Evolutionary conservation across 352 stramenopile genomes (phyloP).

Genomic region (Phytophthora hybrid): DNA sequence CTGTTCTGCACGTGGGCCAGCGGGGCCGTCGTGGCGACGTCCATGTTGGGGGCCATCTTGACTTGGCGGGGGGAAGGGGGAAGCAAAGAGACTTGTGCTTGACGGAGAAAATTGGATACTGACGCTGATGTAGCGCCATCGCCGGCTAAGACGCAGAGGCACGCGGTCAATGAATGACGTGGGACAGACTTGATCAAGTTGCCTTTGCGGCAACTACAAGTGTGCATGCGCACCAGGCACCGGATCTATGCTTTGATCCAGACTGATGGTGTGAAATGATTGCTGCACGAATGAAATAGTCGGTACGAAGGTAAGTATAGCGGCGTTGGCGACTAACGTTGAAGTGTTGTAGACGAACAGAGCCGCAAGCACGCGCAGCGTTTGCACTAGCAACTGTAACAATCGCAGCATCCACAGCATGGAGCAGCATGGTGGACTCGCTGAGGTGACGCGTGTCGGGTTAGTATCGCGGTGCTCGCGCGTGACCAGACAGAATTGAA

Average conservation of each 20-base stretch:
- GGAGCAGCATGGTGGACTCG: background rate
- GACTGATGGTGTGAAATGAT: too few species aligned
- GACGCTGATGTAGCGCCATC: background rate
- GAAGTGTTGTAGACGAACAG: slow-evolving; percentile 24
- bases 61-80: background rate
- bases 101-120: slow-evolving; percentile 34
- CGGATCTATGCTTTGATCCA: background rate
- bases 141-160: slow-evolving; percentile 24
- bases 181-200: slow-evolving; percentile 18
- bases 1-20: slow-evolving; percentile 67
- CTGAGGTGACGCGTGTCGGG: background rate
- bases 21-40: slow-evolving; percentile 19
- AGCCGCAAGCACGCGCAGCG: slow-evolving; percentile 2
- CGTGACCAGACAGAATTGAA: background rate
- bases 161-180: slow-evolving; percentile 5
- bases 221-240: slow-evolving; percentile 19
- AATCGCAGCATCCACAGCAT: background rate
- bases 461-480: slow-evolving; percentile 34
- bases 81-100: slow-evolving; percentile 12
- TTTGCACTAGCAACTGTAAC: background rate
- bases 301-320: slow-evolving; percentile 22
- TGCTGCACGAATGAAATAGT: slow-evolving; percentile 15
- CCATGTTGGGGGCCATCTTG: slow-evolving; percentile 46
- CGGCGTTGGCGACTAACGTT: background rate
- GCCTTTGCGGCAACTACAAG: slow-evolving; percentile 23